A percentile compares a stretch with the other conserved stretches of the same genome.
Evolutionary conservation across 805 yeast species (phyloP).

Genomic region (Lachancea quebecensis): DNA sequence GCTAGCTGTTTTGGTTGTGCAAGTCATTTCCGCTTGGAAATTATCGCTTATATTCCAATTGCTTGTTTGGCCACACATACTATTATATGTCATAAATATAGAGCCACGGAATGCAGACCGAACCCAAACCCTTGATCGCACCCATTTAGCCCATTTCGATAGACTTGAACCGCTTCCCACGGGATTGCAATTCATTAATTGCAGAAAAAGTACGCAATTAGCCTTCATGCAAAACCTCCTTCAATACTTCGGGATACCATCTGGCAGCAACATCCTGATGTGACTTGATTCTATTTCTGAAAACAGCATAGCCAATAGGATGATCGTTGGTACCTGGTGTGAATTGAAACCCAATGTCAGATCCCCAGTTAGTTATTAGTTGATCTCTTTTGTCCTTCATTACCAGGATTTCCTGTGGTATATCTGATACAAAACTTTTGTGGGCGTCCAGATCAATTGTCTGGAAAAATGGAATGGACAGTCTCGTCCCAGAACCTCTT

Average conservation of each 20-base stretch:
- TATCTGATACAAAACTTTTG: conserved; percentile 9
- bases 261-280: conserved; percentile 35
- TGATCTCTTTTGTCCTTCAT: conserved; percentile 15
- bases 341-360: conserved; percentile 15
- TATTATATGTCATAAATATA: too few species aligned
- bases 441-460: conserved; percentile 14
- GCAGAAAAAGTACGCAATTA: too few species aligned
- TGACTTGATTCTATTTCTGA: conserved; percentile 35
- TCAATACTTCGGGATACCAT: conserved; percentile 33
- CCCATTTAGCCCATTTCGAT: too few species aligned
- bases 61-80: too few species aligned
- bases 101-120: too few species aligned
- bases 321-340: conserved; percentile 13
- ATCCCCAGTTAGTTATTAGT: conserved; percentile 13
- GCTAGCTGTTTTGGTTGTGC: too few species aligned
- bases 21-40: too few species aligned
- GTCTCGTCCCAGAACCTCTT: conserved; percentile 22
- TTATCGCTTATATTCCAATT: too few species aligned
- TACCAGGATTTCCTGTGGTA: conserved; percentile 10
- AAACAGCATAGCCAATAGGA: conserved; percentile 35
- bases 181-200: too few species aligned
- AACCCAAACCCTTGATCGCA: too few species aligned
- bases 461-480: conserved; percentile 22
- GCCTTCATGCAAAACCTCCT: conserved; percentile 9
- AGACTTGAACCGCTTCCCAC: too few species aligned